Conservation (phyloP, 495 filamentous ascomycete genomes). For the Penicillium flavigenum region DNA sequence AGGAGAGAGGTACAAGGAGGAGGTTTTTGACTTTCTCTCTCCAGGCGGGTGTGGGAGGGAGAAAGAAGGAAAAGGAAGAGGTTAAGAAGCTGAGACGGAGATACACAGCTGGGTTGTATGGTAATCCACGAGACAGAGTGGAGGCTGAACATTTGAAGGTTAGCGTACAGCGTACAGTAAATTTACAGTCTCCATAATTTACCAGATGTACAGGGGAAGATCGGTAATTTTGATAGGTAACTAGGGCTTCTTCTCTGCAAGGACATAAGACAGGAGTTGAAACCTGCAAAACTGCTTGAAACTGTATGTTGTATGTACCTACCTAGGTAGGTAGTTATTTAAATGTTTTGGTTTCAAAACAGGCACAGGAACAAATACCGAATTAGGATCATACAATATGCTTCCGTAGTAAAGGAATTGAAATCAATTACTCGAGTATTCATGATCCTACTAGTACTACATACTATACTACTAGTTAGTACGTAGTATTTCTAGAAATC, state of each 20-base stretch:
- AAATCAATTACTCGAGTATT: neutral
- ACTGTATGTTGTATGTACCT: too few species aligned
- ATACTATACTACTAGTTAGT: too few species aligned
- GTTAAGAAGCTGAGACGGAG: constrained; percentile 35
- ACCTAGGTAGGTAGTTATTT: neutral
- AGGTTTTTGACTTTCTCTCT: constrained; percentile 46
- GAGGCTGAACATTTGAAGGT: constrained; percentile 24
- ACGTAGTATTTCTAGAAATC: neutral
- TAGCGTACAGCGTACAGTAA: neutral
- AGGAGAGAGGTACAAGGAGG: constrained; percentile 39
- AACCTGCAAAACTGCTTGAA: constrained; percentile 13
- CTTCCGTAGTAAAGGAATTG: neutral
- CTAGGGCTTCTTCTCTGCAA: constrained; percentile 24
- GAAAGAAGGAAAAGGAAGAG: constrained; percentile 44
- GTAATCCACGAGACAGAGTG: constrained; percentile 27
- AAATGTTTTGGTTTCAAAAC: neutral
- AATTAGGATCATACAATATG: neutral
- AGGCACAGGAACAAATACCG: neutral
- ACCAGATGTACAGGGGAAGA: neutral
- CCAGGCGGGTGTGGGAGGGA: constrained; percentile 48
- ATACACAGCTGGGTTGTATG: constrained; percentile 30
- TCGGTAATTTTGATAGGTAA: constrained; percentile 10
- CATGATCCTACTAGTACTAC: neutral
- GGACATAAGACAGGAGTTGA: constrained; percentile 22
- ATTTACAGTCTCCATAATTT: constrained; percentile 1